A percentile compares a stretch with the other conserved stretches of the same genome.
phyloP scores from a whole-genome alignment of 192 early-diverging fungal genomes.

The Backusella circina region DNA sequence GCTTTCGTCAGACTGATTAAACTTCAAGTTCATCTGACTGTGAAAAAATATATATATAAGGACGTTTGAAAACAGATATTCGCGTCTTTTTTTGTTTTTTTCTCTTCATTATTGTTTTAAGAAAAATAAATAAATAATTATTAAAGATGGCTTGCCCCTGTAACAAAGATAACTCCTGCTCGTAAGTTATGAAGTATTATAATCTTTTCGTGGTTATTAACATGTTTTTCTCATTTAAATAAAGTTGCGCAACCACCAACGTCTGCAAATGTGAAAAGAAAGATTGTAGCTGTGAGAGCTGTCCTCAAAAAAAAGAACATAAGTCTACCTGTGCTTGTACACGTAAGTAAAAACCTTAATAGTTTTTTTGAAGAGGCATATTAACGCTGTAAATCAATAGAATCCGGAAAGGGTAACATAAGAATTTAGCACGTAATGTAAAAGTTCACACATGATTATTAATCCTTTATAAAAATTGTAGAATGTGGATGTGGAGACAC shows the following conservation, averaged over 20 bases:
- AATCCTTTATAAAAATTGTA: not conserved
- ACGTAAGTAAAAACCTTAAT: not conserved
- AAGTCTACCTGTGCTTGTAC: not conserved
- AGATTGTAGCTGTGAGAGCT: not conserved
- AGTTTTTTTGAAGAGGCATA: not conserved
- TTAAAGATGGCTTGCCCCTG: constrained; percentile 7
- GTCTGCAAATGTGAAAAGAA: not conserved
- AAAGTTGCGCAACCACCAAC: not conserved
- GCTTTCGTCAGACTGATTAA: not conserved
- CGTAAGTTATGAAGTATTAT: not conserved
- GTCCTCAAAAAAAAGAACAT: not conserved
- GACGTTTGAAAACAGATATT: not conserved
- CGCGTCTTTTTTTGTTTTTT: not conserved
- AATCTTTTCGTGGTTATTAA: not conserved
- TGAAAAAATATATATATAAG: constrained; percentile 10
- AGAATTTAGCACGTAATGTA: not conserved
- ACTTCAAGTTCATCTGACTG: not conserved
- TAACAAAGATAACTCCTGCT: constrained; percentile 1
- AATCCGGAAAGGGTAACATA: not conserved
- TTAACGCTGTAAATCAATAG: not conserved
- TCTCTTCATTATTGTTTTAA: not conserved
- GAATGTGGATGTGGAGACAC: constrained; percentile 4
- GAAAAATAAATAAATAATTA: not conserved
- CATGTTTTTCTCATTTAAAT: not conserved
- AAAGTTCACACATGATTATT: not conserved